These are phyloP conservation scores for Falciphora oryzae DNA, from an alignment of 2,329 filamentous ascomycete genomes.

Conservation along the genomic window DNA sequence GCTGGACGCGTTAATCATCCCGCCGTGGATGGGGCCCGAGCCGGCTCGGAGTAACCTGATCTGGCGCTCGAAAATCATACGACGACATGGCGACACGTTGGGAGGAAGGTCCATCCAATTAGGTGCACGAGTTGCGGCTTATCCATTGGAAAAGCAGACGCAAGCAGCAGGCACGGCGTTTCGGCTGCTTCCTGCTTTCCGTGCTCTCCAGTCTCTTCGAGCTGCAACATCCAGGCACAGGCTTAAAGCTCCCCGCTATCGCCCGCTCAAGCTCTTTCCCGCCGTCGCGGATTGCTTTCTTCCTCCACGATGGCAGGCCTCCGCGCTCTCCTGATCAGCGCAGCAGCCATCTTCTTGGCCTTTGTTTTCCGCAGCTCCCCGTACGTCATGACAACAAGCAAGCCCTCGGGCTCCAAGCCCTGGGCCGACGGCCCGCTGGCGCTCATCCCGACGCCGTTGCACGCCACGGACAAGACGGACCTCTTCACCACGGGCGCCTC, in stretches of 20 bases:
- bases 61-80: background rate
- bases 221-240: background rate
- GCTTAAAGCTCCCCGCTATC: background rate
- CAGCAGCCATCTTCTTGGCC: conserved; percentile 22
- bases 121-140: too few relatives aligned
- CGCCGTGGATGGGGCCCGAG: background rate
- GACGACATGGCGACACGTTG: background rate
- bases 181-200: too few relatives aligned
- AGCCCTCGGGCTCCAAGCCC: conserved; percentile 24
- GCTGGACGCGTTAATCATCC: background rate
- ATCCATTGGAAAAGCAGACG: background rate
- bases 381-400: conserved; percentile 30
- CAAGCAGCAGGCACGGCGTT: too few relatives aligned
- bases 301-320: background rate
- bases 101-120: too few relatives aligned
- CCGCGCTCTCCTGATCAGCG: background rate
- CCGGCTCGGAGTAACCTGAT: background rate
- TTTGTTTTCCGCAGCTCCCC: conserved; percentile 31
- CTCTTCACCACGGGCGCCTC: conserved; percentile 54
- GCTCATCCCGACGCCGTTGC: conserved; percentile 48
- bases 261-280: background rate
- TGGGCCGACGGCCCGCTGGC: conserved; percentile 53
- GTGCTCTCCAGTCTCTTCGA: background rate
- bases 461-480: conserved; percentile 44
- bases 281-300: too few relatives aligned